Evolutionary conservation across 1,284 basidiomycete species (phyloP).

Genomic region (Melanopsichium pennsylvanicum): DNA sequence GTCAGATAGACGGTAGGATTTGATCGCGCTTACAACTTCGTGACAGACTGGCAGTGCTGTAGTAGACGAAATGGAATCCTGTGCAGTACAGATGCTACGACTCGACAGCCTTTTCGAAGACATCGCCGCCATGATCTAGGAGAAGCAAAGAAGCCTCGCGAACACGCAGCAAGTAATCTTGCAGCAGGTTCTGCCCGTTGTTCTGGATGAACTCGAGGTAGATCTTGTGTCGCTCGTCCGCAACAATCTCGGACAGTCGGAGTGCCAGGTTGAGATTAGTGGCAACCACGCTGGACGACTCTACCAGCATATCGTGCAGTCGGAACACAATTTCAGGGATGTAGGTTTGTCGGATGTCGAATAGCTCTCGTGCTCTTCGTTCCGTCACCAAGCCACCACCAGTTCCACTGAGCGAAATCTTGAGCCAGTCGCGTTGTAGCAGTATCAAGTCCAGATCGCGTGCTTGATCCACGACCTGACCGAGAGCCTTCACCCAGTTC

Average conservation of each 20-base stretch:
- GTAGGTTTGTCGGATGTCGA: slow-evolving; percentile 84
- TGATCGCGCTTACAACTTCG: too few species aligned
- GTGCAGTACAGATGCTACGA: too few species aligned
- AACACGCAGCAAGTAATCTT: slow-evolving; percentile 58
- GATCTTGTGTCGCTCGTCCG: slow-evolving; percentile 84
- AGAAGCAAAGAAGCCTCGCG: slow-evolving; percentile 50
- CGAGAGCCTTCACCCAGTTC: slow-evolving; percentile 47
- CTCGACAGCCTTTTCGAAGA: slow-evolving; percentile 39
- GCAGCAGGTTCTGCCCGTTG: slow-evolving; percentile 66
- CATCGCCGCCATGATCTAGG: slow-evolving; percentile 38
- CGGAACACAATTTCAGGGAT: slow-evolving; percentile 89
- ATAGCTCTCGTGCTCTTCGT: slow-evolving; percentile 75
- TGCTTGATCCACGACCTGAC: slow-evolving; percentile 65
- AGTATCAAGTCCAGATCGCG: slow-evolving; percentile 66
- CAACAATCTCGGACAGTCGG: slow-evolving; percentile 81
- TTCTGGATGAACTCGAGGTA: slow-evolving; percentile 82
- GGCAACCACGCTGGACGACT: slow-evolving; percentile 74
- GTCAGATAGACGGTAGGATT: too few species aligned
- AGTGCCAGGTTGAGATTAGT: slow-evolving; percentile 81
- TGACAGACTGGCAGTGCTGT: too few species aligned
- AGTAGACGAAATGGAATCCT: too few species aligned
- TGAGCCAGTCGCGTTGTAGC: slow-evolving; percentile 69
- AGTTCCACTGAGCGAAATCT: slow-evolving; percentile 60
- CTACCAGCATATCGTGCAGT: slow-evolving; percentile 78
- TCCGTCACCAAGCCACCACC: slow-evolving; percentile 68